phyloP scores from a whole-genome alignment of 495 filamentous ascomycete genomes.

The Terfezia claveryi region DNA sequence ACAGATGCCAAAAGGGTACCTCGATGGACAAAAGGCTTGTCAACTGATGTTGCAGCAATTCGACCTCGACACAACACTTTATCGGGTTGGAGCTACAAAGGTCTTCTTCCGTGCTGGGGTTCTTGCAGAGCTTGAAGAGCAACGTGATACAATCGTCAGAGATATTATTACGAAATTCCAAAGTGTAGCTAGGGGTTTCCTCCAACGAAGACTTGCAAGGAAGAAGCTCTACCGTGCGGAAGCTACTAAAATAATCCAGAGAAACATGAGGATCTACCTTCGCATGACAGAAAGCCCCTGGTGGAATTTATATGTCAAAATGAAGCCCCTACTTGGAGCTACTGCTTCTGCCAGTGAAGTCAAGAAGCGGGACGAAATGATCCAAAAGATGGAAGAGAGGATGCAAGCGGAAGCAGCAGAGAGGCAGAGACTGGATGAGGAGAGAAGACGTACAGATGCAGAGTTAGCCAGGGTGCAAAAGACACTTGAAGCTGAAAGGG shows the following conservation, averaged over 20 bases:
- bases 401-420: conserved; percentile 56
- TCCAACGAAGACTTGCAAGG: conserved; percentile 63
- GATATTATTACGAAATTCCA: conserved; percentile 91
- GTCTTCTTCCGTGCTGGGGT: conserved; percentile 97
- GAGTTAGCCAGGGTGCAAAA: conserved; percentile 81
- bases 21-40: conserved; percentile 72
- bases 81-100: conserved; percentile 86
- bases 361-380: conserved; percentile 83
- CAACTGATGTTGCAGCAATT: conserved; percentile 79
- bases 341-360: conserved; percentile 79
- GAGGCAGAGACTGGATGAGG: conserved; percentile 69
- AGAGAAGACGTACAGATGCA: conserved; percentile 62
- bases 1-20: conserved; percentile 69
- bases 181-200: conserved; percentile 71
- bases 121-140: conserved; percentile 87
- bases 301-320: conserved; percentile 89
- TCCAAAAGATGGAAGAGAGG: conserved; percentile 60
- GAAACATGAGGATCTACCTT: conserved; percentile 74
- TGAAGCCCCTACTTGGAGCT: conserved; percentile 84
- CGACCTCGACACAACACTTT: conserved; percentile 59
- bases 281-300: conserved; percentile 79
- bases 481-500: conserved; percentile 82
- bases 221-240: conserved; percentile 88
- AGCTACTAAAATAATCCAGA: conserved; percentile 81
- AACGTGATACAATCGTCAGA: conserved; percentile 72